Conservation (phyloP, 2,329 filamentous ascomycete genomes). For the Calonectria montana region DNA sequence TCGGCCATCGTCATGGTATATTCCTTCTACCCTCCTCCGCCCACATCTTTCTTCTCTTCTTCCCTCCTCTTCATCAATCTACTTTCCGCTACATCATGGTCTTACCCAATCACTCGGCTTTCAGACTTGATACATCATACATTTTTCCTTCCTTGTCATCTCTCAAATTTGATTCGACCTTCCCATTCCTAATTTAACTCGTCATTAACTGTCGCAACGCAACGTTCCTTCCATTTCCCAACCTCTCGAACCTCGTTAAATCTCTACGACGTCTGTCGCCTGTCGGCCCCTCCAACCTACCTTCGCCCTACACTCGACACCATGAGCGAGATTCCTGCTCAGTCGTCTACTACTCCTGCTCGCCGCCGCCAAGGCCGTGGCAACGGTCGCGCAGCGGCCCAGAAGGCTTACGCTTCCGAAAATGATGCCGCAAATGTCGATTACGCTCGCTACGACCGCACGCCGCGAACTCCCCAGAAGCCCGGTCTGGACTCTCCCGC, state of each 20-base stretch:
- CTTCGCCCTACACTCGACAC: conserved; percentile 21
- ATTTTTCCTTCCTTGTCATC: conserved; percentile 27
- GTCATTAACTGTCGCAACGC: conserved; percentile 28
- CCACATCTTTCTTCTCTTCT: conserved; percentile 21
- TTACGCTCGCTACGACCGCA: conserved; percentile 47
- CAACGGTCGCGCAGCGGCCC: conserved; percentile 54
- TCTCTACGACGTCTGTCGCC: not conserved
- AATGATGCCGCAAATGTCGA: conserved; percentile 57
- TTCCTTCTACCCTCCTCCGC: conserved; percentile 14
- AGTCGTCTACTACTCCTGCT: conserved; percentile 48
- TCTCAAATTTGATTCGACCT: conserved; percentile 30
- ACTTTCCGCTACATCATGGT: conserved; percentile 40
- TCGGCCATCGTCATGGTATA: conserved; percentile 34
- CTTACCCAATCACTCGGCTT: conserved; percentile 34
- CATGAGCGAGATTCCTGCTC: conserved; percentile 50
- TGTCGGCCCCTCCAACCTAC: conserved; percentile 8
- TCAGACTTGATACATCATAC: conserved; percentile 36
- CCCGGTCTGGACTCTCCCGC: conserved; percentile 49
- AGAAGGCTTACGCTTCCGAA: conserved; percentile 70
- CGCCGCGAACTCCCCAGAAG: conserved; percentile 62
- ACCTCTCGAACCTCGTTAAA: conserved; percentile 4
- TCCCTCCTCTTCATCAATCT: conserved; percentile 31
- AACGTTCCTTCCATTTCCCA: conserved; percentile 21
- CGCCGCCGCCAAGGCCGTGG: conserved; percentile 55
- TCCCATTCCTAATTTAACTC: conserved; percentile 31